Conservation (phyloP, 306 rosid species). For the Pyrus bretschneideri region DNA sequence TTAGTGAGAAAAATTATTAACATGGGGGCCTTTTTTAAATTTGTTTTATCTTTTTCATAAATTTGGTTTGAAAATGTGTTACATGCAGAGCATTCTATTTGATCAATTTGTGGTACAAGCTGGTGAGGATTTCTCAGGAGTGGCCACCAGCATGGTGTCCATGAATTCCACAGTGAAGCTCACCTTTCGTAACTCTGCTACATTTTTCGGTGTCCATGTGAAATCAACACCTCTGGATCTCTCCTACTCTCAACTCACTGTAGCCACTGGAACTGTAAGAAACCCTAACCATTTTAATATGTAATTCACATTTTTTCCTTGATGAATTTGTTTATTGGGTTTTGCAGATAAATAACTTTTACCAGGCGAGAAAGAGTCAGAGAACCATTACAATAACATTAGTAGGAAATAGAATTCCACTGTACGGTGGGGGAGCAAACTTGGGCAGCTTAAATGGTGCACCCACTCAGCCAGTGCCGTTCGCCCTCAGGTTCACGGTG, state of each 20-base stretch:
- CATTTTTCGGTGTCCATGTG: constrained; percentile 86
- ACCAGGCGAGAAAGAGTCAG: constrained; percentile 71
- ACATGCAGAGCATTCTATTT: constrained; percentile 58
- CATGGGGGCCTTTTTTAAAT: too few species aligned
- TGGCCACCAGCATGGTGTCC: constrained; percentile 69
- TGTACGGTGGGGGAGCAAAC: constrained; percentile 80
- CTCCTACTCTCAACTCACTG: constrained; percentile 54
- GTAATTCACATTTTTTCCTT: background rate
- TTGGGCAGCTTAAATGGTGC: constrained; percentile 53
- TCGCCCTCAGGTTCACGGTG: constrained; percentile 49
- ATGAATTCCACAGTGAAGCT: constrained; percentile 75
- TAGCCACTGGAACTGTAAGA: constrained; percentile 70
- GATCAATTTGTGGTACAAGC: constrained; percentile 82
- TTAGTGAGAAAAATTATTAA: too few species aligned
- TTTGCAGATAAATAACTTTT: constrained; percentile 48
- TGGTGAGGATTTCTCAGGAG: constrained; percentile 76
- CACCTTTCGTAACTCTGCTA: constrained; percentile 65
- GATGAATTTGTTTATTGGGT: background rate
- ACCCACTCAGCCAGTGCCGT: constrained; percentile 46
- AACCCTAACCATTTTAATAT: background rate
- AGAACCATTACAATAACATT: constrained; percentile 38
- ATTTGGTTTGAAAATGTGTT: background rate
- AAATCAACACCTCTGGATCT: constrained; percentile 61
- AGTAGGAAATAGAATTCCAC: constrained; percentile 53
- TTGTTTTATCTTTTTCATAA: too few species aligned